These are phyloP conservation scores for Zygosaccharomyces gambellarensis DNA, from an alignment of 805 yeast species.

Conservation along the genomic window DNA sequence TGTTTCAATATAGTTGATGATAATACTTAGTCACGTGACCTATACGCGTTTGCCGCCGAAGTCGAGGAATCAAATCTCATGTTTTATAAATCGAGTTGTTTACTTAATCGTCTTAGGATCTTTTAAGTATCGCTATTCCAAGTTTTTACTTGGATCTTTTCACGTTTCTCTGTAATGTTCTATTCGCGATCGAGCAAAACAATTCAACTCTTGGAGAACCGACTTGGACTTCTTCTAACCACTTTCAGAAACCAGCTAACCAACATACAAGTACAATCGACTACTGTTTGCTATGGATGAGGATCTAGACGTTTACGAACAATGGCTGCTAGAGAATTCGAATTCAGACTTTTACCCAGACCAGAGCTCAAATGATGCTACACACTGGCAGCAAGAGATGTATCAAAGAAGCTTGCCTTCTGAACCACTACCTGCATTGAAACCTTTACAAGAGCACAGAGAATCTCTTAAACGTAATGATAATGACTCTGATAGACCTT, in stretches of 20 bases:
- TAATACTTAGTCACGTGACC: too few relatives aligned
- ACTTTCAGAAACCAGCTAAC: constrained; percentile 2
- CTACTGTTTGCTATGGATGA: not conserved
- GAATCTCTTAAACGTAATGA: not conserved
- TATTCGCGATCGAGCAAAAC: not conserved
- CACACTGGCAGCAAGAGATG: constrained; percentile 6
- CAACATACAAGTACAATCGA: not conserved
- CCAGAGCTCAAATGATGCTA: constrained; percentile 1
- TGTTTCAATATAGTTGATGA: too few relatives aligned
- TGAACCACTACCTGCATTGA: constrained; percentile 5
- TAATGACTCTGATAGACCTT: not conserved
- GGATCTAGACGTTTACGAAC: constrained; percentile 10
- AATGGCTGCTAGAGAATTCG: constrained; percentile 9
- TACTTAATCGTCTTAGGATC: too few relatives aligned
- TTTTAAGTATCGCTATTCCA: too few relatives aligned
- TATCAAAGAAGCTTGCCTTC: constrained; percentile 10
- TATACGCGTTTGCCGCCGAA: too few relatives aligned
- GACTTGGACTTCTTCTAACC: not conserved
- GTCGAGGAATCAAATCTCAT: too few relatives aligned
- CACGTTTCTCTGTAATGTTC: not conserved
- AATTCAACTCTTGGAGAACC: not conserved
- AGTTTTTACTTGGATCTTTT: too few relatives aligned
- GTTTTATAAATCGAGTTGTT: too few relatives aligned
- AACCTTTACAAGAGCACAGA: constrained; percentile 2
- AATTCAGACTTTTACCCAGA: not conserved